Evolutionary conservation across 164 flowering plant genomes (phyloP), one percentile per base, ranked within the genome.

Genomic region (Macadamia integrifolia): DNA sequence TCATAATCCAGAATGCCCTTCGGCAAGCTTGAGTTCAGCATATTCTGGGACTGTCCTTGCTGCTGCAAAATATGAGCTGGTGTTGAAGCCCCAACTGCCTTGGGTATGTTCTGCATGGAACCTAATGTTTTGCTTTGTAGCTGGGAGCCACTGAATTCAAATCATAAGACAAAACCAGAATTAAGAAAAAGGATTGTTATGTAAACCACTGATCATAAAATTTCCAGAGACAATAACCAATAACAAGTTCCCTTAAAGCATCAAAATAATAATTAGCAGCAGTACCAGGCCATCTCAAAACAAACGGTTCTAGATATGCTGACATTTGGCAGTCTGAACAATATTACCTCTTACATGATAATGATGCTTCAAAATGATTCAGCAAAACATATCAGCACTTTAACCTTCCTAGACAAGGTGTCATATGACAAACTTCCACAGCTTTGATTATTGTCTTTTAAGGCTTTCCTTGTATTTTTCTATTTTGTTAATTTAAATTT

Each of bases 11-110:
- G 69, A 46, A 74, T 60, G 59, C 72, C 75, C 72, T 75, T 76
- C 6, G 66, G 42, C 64, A 56, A 65, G 61, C 75, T 61, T 48
- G 83, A 42, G 42, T 69, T 77, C 18, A 35, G 66, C 30, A 60
- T 63, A 56, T 61, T 67, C 35, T 74, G 73, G 40, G 77, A 57
- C 60, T 71, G 65, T 77, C 80, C 79, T 66, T 71, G 80, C 72
- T 77, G 88, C 61, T 77, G 83, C 61, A 64, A 17, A 46, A 52
- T 63, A 49, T 55, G 76, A 56, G 63, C 65, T 13, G 52, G 58
- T 2, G 40, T 35, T 31, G 69, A 17, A 12, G 35, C 52, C 42
- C 72, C 72, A 59, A 66, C 74, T 31, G 67, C 59, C 72, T 71
- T 80, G 40, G 81, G 53, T 17, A 43, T 66, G 48, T 74, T 66